Percentiles rank a stretch among this genome's conserved stretches.
Conservation (phyloP, 1,139 yeast genomes). For the Protomyces inundatus region DNA sequence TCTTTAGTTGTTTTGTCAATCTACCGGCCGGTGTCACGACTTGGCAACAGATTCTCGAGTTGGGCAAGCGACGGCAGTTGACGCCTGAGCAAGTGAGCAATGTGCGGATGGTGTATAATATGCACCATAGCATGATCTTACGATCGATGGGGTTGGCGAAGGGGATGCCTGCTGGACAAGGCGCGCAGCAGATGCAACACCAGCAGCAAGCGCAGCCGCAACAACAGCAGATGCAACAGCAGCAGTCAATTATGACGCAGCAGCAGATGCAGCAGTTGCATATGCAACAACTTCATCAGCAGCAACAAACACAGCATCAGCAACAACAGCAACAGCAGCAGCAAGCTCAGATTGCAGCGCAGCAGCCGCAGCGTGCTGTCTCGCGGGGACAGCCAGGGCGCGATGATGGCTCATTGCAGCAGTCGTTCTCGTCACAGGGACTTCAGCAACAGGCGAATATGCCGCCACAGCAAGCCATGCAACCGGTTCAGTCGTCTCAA, state of each 20-base stretch:
- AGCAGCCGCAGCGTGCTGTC: background rate
- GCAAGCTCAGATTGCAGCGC: constrained; percentile 1
- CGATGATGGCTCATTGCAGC: background rate
- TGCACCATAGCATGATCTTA: background rate
- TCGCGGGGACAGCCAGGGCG: background rate
- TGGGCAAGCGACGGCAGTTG: constrained; percentile 11
- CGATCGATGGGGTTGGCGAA: constrained; percentile 1
- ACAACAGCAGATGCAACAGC: background rate
- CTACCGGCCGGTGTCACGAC: constrained; percentile 15
- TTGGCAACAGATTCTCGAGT: constrained; percentile 11
- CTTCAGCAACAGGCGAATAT: background rate
- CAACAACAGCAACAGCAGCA: constrained; percentile 1
- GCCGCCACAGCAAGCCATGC: constrained; percentile 6
- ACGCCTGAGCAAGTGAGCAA: constrained; percentile 7
- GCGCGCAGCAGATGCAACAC: background rate
- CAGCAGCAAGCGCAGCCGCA: background rate
- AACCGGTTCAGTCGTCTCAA: background rate
- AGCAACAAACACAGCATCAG: constrained; percentile 15
- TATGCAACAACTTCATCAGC: constrained; percentile 9
- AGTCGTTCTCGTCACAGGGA: background rate
- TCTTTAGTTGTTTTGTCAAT: constrained; percentile 1
- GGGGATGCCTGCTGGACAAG: background rate
- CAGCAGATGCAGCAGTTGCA: constrained; percentile 6
- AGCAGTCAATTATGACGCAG: background rate
- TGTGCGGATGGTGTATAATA: constrained; percentile 12